Base-by-base conservation (phyloP, 257 asterid species). In the Eucommia ulmoides region DNA sequence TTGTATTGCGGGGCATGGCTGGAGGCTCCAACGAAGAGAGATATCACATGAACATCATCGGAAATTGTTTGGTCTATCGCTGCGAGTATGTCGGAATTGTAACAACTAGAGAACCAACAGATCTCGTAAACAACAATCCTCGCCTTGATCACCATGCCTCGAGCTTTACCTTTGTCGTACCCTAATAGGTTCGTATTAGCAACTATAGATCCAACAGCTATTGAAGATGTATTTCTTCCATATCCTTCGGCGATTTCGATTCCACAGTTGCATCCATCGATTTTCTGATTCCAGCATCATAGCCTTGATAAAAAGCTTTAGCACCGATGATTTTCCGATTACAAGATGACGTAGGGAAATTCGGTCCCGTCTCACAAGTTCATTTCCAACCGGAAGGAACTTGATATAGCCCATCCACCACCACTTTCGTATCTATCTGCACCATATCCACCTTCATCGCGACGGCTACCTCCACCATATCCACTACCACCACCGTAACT, bases 171-270 rank as follows among this genome's bases (percentile, higher is more conserved):
- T 45, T 20, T 9, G 8, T 94, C 98, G 52, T 62, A 89, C 6
- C 74, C 81, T 24, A 76, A 76, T 45, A 89, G 63, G 22, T 96
- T 82, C 1, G 96, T 96, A 60, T 85, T 85, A 15, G 19, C 18
- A 1, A 81, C 98, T 6, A 50, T 51, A 1, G 93, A 73, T 59
- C 98, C 98, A 15, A 92, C 98, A 16, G 98, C 94, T 1, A 93
- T 85, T 9, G 96, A 89, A 0, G 98, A 61, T 0, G 96, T 89
- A 55, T 89, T 96, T 1, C 94, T 74, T n/a, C 98, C 98, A 41
- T 89, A 96, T 26, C 98, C 98, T 59, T 89, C 98, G 98, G 93
- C 19, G 96, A 82, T 22, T 48, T 62, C 11, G 79, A 62, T 22
- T 61, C 83, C 8, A 51, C 58, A 45, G 74, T 68, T 56, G 73